Percentiles rank a stretch among this genome's conserved stretches.
phyloP scores from a whole-genome alignment of 768 basidiomycete species.

The Panaeolus cyanescens region DNA sequence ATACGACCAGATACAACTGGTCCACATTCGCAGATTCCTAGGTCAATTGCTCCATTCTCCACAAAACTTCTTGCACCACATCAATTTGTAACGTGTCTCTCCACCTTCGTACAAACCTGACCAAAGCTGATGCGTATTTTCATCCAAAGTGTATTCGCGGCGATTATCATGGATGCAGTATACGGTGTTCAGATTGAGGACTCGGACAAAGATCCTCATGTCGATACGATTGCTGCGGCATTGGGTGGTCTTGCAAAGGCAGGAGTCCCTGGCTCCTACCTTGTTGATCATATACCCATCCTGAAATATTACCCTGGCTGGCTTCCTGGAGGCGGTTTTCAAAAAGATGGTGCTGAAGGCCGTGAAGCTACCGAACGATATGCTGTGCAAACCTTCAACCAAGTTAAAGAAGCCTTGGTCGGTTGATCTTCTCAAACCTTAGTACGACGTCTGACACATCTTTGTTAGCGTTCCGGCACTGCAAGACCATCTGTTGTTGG shows the following conservation, averaged over 20 bases:
- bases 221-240: constrained; percentile 21
- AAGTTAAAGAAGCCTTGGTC: constrained; percentile 18
- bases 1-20: constrained; percentile 45
- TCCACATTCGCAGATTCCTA: constrained; percentile 46
- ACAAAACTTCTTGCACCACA: constrained; percentile 45
- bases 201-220: constrained; percentile 32
- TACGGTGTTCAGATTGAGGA: constrained; percentile 30
- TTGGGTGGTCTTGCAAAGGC: constrained; percentile 18
- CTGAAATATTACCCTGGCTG: constrained; percentile 36
- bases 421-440: background rate
- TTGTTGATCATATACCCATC: constrained; percentile 30
- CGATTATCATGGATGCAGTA: constrained; percentile 25
- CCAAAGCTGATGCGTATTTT: constrained; percentile 13
- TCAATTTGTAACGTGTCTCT: constrained; percentile 43
- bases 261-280: constrained; percentile 25
- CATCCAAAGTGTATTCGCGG: constrained; percentile 15
- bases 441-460: too few species aligned
- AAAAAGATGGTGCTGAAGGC: constrained; percentile 34
- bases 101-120: background rate
- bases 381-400: constrained; percentile 25
- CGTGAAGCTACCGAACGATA: constrained; percentile 21
- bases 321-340: constrained; percentile 37
- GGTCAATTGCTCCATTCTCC: constrained; percentile 44
- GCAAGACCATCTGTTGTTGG: background rate
- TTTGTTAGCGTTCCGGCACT: background rate